Evolutionary conservation across 768 basidiomycete species (phyloP).

Genomic region (Paxillus ammoniavirescens): DNA sequence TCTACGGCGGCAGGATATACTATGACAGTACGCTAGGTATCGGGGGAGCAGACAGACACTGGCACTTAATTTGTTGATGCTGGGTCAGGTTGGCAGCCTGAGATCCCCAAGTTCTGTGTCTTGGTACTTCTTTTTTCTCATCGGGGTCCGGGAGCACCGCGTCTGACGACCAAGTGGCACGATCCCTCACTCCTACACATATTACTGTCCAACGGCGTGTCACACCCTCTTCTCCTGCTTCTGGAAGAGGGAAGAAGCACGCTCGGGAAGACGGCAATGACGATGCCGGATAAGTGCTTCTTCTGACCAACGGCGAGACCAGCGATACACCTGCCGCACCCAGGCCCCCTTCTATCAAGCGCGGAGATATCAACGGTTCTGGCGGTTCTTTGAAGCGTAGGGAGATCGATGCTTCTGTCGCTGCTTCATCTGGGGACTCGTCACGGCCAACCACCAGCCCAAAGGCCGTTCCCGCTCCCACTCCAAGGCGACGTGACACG

Average conservation of each 20-base stretch:
- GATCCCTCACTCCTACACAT: conserved; percentile 41
- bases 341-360: background rate
- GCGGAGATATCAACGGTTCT: background rate
- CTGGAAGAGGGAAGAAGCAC: conserved; percentile 17
- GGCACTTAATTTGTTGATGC: conserved; percentile 71
- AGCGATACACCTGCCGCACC: background rate
- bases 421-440: background rate
- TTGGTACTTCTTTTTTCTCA: conserved; percentile 72
- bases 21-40: conserved; percentile 41
- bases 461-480: background rate
- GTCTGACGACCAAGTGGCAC: conserved; percentile 15
- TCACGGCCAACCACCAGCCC: background rate
- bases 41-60: conserved; percentile 64
- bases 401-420: conserved; percentile 3
- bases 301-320: background rate
- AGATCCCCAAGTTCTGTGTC: conserved; percentile 69
- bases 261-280: conserved; percentile 7
- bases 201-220: conserved; percentile 73
- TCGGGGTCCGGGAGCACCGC: conserved; percentile 17
- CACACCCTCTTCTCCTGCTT: conserved; percentile 9
- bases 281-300: background rate
- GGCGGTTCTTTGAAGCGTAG: conserved; percentile 12
- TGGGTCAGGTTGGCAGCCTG: conserved; percentile 71
- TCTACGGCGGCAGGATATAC: conserved; percentile 42
- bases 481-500: conserved; percentile 2